These are phyloP conservation scores for Pestalotiopsis sp. DNA, from an alignment of 2,329 filamentous ascomycete species.

Conservation along the genomic window DNA sequence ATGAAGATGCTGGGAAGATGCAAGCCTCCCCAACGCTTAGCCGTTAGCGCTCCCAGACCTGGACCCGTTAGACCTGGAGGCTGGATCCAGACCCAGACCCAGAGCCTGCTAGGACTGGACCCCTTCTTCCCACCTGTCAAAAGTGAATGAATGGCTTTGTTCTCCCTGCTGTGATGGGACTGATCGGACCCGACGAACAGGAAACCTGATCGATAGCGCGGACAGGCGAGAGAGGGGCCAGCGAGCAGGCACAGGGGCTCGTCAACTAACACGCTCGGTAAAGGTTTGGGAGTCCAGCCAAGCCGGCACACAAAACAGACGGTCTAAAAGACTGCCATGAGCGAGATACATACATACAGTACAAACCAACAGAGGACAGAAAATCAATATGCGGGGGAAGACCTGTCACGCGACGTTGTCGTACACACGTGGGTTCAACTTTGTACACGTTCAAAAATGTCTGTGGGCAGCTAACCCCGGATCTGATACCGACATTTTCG, in stretches of 20 bases:
- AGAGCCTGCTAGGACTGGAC: not conserved
- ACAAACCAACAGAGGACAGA: not conserved
- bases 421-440: not conserved
- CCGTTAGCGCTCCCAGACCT: no score
- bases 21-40: no score
- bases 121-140: not conserved
- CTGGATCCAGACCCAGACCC: not conserved
- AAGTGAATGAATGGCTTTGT: no score
- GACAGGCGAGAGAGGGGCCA: not conserved
- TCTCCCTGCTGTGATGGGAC: no score
- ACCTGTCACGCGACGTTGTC: not conserved
- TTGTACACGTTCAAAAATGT: not conserved
- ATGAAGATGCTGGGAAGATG: no score
- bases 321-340: not conserved
- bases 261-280: no score
- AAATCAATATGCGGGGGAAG: not conserved
- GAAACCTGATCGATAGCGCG: not conserved
- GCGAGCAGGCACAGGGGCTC: not conserved
- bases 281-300: not conserved
- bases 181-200: conserved; percentile 8
- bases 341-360: not conserved
- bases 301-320: not conserved
- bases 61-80: no score
- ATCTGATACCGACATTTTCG: not conserved
- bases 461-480: not conserved